Conservation (phyloP, 2,329 filamentous ascomycete species). For the Fusarium drepaniforme region DNA sequence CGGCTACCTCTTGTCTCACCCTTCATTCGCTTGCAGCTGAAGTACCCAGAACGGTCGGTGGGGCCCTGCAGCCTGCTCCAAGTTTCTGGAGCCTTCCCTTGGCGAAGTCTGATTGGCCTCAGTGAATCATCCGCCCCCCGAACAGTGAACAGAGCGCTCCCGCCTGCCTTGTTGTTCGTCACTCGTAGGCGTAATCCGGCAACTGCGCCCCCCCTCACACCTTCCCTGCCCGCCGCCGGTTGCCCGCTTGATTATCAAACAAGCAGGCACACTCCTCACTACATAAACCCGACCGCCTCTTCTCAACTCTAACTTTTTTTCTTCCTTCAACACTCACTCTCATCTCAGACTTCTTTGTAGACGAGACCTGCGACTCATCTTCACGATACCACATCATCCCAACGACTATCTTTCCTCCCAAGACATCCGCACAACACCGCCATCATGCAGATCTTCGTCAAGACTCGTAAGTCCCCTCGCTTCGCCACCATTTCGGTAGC, state of each 20-base stretch:
- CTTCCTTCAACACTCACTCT: slow-evolving; percentile 26
- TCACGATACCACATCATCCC: slow-evolving; percentile 19
- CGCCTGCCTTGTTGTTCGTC: slow-evolving; percentile 37
- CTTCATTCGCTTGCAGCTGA: background rate
- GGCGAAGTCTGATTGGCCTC: slow-evolving; percentile 44
- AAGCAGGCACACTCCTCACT: slow-evolving; percentile 38
- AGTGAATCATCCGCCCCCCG: slow-evolving; percentile 52
- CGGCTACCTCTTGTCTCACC: slow-evolving; percentile 31
- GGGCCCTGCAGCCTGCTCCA: slow-evolving; percentile 38
- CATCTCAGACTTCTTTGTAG: slow-evolving; percentile 18
- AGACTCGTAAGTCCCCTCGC: slow-evolving; percentile 79
- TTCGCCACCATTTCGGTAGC: slow-evolving; percentile 9
- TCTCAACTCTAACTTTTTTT: slow-evolving; percentile 20
- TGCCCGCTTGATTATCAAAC: slow-evolving; percentile 42
- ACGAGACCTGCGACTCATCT: slow-evolving; percentile 20
- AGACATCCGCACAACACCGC: slow-evolving; percentile 47
- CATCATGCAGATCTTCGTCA: slow-evolving; percentile 98
- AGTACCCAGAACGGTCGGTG: slow-evolving; percentile 41
- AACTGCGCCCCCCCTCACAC: slow-evolving; percentile 42
- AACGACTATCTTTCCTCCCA: slow-evolving; percentile 37
- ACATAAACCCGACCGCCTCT: slow-evolving; percentile 48
- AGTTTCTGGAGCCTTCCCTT: slow-evolving; percentile 56
- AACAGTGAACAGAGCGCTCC: slow-evolving; percentile 36
- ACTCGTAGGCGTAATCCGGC: slow-evolving; percentile 42
- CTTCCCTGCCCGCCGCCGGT: slow-evolving; percentile 47